Conservation (phyloP, 2,329 filamentous ascomycete species). For the Macrophomina pseudophaseolina region DNA sequence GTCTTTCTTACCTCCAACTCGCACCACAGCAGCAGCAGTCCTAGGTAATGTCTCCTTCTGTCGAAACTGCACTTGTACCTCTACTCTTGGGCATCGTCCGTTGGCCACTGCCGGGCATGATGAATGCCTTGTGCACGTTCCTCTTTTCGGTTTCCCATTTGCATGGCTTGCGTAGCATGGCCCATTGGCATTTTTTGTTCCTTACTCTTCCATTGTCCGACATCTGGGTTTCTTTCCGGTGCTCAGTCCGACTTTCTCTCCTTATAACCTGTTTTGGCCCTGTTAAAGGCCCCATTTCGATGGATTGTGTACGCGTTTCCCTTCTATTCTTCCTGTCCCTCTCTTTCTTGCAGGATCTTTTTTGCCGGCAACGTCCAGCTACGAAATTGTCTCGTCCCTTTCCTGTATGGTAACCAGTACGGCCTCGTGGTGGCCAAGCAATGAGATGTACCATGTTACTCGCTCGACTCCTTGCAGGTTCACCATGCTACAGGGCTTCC, state of each 20-base stretch:
- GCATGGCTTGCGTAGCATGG: conserved; percentile 23
- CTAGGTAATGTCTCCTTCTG: conserved; percentile 18
- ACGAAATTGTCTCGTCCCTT: not conserved
- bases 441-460: not conserved
- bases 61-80: not conserved
- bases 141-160: conserved; percentile 7
- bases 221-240: not conserved
- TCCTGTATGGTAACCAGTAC: conserved; percentile 12
- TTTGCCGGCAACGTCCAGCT: not conserved
- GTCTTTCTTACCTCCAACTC: not conserved
- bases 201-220: not conserved
- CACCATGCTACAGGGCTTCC: not conserved
- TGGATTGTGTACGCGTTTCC: conserved; percentile 8
- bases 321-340: not conserved
- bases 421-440: not conserved
- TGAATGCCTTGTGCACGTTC: not conserved
- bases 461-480: not conserved
- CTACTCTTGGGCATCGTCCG: not conserved
- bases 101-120: conserved; percentile 11
- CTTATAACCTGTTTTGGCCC: not conserved
- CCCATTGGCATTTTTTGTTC: not conserved
- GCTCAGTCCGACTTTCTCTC: not conserved
- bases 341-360: not conserved
- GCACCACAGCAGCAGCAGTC: conserved; percentile 5
- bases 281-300: not conserved